Percentiles rank a stretch among this genome's conserved stretches.
Conservation (phyloP, 768 basidiomycete species). For the Galerina marginata region DNA sequence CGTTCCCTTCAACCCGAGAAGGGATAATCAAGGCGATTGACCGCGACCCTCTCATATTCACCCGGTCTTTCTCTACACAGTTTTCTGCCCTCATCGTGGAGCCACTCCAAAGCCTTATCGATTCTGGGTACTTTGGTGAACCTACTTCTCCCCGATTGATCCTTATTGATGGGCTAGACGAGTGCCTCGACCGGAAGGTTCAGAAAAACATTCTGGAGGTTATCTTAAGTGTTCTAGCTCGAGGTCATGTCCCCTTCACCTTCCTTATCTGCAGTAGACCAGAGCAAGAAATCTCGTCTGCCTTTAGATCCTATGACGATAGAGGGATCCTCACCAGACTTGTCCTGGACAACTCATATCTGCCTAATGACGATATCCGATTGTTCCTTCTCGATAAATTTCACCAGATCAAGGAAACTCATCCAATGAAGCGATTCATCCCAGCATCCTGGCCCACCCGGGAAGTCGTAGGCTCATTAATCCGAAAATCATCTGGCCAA, state of each 20-base stretch:
- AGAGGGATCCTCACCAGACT: background rate
- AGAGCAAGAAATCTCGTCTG: conserved; percentile 1
- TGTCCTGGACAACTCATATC: background rate
- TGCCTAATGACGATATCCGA: conserved; percentile 4
- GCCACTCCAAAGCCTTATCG: background rate
- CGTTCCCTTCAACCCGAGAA: background rate
- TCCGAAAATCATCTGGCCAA: conserved; percentile 26
- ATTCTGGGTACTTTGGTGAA: background rate
- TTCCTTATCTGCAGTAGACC: conserved; percentile 19
- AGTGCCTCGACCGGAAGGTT: background rate
- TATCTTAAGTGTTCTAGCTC: background rate
- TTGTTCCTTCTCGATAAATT: conserved; percentile 7
- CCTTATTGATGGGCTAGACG: background rate
- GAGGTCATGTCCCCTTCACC: background rate
- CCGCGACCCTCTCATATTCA: conserved; percentile 7
- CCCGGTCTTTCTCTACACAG: conserved; percentile 5
- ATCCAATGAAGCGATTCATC: background rate
- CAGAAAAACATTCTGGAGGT: background rate
- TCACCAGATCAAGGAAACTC: background rate
- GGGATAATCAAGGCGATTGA: background rate
- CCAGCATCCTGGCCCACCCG: conserved; percentile 26
- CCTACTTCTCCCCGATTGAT: background rate
- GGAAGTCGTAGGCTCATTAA: conserved; percentile 17
- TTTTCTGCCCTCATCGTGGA: background rate
- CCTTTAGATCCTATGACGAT: background rate